These are phyloP conservation scores for Kwoniella sp. DNA, from an alignment of 768 basidiomycete genomes.

Conservation along the genomic window DNA sequence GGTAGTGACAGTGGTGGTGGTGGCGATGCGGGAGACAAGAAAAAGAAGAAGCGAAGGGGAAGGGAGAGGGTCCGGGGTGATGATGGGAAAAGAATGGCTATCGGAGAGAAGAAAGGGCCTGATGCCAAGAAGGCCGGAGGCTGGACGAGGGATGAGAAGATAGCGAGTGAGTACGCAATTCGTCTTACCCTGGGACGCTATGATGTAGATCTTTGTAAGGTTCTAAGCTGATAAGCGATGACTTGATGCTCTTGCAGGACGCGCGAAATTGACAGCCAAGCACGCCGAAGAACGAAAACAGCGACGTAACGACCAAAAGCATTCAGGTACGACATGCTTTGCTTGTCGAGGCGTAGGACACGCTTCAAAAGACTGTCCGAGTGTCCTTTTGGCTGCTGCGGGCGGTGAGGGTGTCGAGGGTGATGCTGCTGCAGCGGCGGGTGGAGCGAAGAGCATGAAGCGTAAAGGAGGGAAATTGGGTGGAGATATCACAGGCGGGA, in stretches of 20 bases:
- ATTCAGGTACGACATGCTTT: slow-evolving; percentile 67
- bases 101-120: slow-evolving; percentile 29
- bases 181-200: slow-evolving; percentile 1
- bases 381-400: slow-evolving; percentile 50
- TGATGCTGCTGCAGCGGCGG: slow-evolving; percentile 7
- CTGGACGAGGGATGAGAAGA: slow-evolving; percentile 44
- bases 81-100: slow-evolving; percentile 28
- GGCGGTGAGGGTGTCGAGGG: slow-evolving; percentile 5
- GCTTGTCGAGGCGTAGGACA: slow-evolving; percentile 84
- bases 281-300: slow-evolving; percentile 67
- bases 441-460: slow-evolving; percentile 38
- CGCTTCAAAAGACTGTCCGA: slow-evolving; percentile 77
- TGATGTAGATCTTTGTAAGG: not conserved
- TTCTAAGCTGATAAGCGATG: not conserved
- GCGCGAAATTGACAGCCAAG: slow-evolving; percentile 33
- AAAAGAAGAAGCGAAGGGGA: slow-evolving; percentile 60
- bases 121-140: slow-evolving; percentile 43
- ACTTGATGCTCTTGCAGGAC: slow-evolving; percentile 19
- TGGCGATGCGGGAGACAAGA: slow-evolving; percentile 59
- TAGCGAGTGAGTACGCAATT: slow-evolving; percentile 41
- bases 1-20: slow-evolving; percentile 48
- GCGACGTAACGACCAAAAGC: slow-evolving; percentile 66
- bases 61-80: slow-evolving; percentile 57
- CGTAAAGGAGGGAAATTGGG: slow-evolving; percentile 45
- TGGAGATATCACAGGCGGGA: slow-evolving; percentile 60